Base-by-base conservation (phyloP, 768 basidiomycete species). In the Suillus luteus region DNA sequence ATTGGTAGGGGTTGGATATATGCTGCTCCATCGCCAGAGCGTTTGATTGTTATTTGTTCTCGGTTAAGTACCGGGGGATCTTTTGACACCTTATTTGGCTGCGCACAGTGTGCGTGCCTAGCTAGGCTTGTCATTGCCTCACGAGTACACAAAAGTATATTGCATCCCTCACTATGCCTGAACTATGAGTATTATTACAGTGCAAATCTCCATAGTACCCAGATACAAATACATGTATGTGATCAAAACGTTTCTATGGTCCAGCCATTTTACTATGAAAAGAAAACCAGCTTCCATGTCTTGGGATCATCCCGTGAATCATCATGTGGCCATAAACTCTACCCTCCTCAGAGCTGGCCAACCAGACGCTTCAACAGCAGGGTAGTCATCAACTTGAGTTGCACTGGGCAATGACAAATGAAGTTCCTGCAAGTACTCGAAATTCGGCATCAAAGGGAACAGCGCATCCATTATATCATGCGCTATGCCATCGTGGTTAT, bases 1-100 rank as follows among this genome's bases (percentile, higher is more conserved):
- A 91, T 65, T 94, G 92, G 92, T 93, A 79, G 78, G 54, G 24
- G n/a, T 35, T 2, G 22, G 31, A 41, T 37, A 12, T 24, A 40
- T 22, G 6, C 24, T 31, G 6, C 24, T 61, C 35, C n/a, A 55
- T 33, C 60, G 8, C 22, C 24, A 46, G 24, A 22, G n/a, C 11
- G n/a, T 33, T 31, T 37, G 8, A 43, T 43, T 37, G 12, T 19
- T 27, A 41, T 40, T 10, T 17, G 37, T 40, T 38, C 22, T 55
- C n/a, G 35, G 19, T 24, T n/a, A 38, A 59, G 27, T 22, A 8
- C 24, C 11, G 51, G 22, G 31, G 3, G 49, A 54, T 52, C 48
- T 37, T 55, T 31, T 27, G 17, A 35, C 60, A n/a, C 27, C 14
- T 22, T 22, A 5, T 24, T 35, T 60, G 17, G 24, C 22, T 48